A percentile compares a stretch with the other conserved stretches of the same genome.
Conservation (phyloP, 805 yeast species). For the Candida gorgasii region DNA sequence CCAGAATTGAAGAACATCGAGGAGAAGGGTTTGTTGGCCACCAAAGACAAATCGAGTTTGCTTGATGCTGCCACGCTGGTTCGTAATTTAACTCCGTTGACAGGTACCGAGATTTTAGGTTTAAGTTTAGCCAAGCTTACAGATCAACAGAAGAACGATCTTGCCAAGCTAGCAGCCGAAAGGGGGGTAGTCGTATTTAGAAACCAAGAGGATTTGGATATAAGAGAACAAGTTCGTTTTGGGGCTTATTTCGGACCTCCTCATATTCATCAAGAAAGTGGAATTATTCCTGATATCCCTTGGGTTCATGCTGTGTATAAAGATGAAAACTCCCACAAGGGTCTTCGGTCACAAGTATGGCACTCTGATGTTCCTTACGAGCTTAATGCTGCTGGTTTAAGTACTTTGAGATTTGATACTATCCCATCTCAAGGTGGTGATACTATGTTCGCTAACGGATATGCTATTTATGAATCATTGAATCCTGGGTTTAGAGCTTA, state of each 20-base stretch:
- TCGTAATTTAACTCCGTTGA: constrained; percentile 26
- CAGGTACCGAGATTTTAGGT: constrained; percentile 30
- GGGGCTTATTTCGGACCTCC: constrained; percentile 31
- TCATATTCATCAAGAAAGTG: constrained; percentile 20
- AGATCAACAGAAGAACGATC: constrained; percentile 28
- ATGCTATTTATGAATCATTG: constrained; percentile 56
- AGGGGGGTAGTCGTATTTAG: constrained; percentile 34
- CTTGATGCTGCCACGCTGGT: neutral
- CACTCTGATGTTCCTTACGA: constrained; percentile 40
- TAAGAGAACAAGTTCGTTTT: constrained; percentile 30
- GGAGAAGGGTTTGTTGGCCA: neutral
- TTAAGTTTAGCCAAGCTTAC: constrained; percentile 27
- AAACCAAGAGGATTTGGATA: constrained; percentile 33
- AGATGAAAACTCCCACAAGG: constrained; percentile 13
- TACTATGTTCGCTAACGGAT: constrained; percentile 58
- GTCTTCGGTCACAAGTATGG: constrained; percentile 30
- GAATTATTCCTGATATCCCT: constrained; percentile 20
- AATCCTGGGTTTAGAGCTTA: constrained; percentile 51
- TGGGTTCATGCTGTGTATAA: constrained; percentile 26
- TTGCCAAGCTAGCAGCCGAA: constrained; percentile 30
- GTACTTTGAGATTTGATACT: constrained; percentile 37
- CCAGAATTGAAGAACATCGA: neutral
- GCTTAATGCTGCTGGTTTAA: constrained; percentile 36
- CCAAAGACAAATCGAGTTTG: neutral
- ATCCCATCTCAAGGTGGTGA: constrained; percentile 55